These are phyloP conservation scores for Penicillium bialowiezense DNA, from an alignment of 495 filamentous ascomycete genomes.

Conservation along the genomic window DNA sequence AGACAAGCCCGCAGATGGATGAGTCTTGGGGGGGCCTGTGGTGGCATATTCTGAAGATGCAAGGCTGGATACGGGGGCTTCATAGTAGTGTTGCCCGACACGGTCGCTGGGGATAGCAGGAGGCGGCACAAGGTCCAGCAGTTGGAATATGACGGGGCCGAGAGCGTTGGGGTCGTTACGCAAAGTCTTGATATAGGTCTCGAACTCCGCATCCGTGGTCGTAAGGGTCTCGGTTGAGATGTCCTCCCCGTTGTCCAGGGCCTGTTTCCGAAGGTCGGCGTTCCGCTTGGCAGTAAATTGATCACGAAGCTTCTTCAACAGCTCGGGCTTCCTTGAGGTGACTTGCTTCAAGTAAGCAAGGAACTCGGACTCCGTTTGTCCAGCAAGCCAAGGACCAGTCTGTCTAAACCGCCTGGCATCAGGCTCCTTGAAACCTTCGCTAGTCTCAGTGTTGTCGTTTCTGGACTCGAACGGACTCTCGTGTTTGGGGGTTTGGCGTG, in stretches of 20 bases:
- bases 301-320: conserved; percentile 58
- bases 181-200: conserved; percentile 56
- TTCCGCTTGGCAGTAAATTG: conserved; percentile 40
- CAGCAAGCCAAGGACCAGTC: conserved; percentile 76
- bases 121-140: conserved; percentile 48
- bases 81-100: conserved; percentile 35
- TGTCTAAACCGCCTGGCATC: conserved; percentile 41
- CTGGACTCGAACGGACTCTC: conserved; percentile 50
- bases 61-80: conserved; percentile 35
- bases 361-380: conserved; percentile 72
- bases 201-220: conserved; percentile 61
- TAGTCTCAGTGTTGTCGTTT: conserved; percentile 46
- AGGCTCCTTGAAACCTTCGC: conserved; percentile 25
- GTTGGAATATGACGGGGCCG: conserved; percentile 41
- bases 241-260: conserved; percentile 47
- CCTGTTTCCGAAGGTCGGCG: conserved; percentile 36
- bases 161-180: conserved; percentile 51
- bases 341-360: conserved; percentile 61
- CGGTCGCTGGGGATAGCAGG: conserved; percentile 36
- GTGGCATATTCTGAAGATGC: conserved; percentile 50
- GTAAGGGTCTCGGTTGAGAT: conserved; percentile 32
- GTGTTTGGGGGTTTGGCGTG: conserved; percentile 33
- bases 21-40: conserved; percentile 72
- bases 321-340: conserved; percentile 55
- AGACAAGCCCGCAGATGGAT: conserved; percentile 86